These are phyloP conservation scores for Zygoascus sp. DNA, from an alignment of 1,139 yeast species.

Conservation along the genomic window DNA sequence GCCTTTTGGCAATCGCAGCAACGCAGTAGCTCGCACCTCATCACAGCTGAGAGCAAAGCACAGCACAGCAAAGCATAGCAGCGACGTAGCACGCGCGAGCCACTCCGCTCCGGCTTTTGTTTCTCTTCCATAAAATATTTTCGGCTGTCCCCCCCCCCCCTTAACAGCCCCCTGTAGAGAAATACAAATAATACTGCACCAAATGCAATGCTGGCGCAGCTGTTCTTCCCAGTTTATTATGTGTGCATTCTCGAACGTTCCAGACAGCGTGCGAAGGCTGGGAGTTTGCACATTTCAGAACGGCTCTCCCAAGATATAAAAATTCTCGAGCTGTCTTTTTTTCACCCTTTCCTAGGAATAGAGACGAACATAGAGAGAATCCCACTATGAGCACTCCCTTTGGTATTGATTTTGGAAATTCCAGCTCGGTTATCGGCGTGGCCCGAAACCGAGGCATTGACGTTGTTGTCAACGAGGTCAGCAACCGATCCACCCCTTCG, in stretches of 20 bases:
- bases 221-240: not conserved
- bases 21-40: not conserved
- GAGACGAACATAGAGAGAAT: not conserved
- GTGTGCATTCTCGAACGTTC: slow-evolving; percentile 1
- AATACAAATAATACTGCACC: no score
- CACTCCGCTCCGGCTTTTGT: no score
- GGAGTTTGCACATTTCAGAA: slow-evolving; percentile 1
- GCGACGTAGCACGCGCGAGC: not conserved
- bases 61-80: not conserved
- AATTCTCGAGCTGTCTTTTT: slow-evolving; percentile 2
- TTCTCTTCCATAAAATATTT: no score
- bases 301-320: slow-evolving; percentile 1
- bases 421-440: slow-evolving; percentile 88
- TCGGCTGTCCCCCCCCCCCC: no score
- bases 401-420: slow-evolving; percentile 97
- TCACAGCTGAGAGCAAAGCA: no score
- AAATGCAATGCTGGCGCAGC: no score
- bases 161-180: no score
- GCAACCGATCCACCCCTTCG: slow-evolving; percentile 94
- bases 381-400: slow-evolving; percentile 75
- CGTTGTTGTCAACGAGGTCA: slow-evolving; percentile 95
- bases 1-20: slow-evolving; percentile 51
- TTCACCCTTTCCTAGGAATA: not conserved
- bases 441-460: slow-evolving; percentile 99
- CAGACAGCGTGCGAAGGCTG: not conserved